Evolutionary conservation across 108 stramenopile species (phyloP).

Genomic region (Cyclotella choctawhatcheeana): DNA sequence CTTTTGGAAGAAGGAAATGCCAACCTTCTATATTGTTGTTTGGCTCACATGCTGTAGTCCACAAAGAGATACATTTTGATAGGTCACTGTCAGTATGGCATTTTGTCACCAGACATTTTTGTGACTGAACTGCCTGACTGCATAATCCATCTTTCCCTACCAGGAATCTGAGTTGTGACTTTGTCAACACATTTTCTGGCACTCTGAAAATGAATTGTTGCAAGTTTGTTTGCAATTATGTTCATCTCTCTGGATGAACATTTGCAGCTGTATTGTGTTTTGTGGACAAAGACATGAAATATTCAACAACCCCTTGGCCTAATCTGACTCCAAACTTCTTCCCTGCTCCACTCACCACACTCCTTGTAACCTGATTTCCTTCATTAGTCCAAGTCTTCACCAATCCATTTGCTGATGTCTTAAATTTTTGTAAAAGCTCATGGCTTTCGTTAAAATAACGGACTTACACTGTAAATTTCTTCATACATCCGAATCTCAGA

Average conservation of each 20-base stretch:
- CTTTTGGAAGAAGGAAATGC: background rate
- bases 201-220: too few species aligned
- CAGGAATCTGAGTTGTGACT: background rate
- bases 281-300: too few species aligned
- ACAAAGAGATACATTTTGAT: constrained; percentile 1
- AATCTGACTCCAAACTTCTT: too few species aligned
- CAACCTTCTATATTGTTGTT: background rate
- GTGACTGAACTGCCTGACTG: constrained; percentile 3
- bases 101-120: background rate
- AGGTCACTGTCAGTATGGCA: background rate
- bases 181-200: too few species aligned
- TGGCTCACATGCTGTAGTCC: background rate
- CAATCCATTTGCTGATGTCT: background rate
- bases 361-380: background rate
- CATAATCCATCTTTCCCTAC: background rate
- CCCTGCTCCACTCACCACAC: background rate
- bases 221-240: background rate
- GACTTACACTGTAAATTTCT: too few species aligned
- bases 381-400: background rate
- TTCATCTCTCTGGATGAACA: too few species aligned
- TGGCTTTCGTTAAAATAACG: background rate
- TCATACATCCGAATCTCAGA: too few species aligned
- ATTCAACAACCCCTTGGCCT: too few species aligned
- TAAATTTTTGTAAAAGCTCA: background rate
- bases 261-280: too few species aligned